Evolutionary conservation across 73 alveolate species (phyloP).

Genomic region (Symbiodinium natans): DNA sequence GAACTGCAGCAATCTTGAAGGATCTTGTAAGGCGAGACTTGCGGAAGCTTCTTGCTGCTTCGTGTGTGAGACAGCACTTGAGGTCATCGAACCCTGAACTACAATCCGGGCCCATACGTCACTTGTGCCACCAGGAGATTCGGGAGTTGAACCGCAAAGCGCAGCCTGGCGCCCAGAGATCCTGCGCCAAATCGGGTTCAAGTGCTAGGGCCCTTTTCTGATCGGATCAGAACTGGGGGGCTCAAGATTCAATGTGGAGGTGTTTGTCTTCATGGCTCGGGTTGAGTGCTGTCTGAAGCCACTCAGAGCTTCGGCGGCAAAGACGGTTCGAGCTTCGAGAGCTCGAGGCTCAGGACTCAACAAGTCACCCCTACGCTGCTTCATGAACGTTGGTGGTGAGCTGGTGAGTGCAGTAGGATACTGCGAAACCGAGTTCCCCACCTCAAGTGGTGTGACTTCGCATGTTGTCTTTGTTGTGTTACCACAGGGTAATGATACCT

Average conservation of each 20-base stretch:
- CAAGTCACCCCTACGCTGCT: too few species aligned
- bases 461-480: too few species aligned
- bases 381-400: too few species aligned
- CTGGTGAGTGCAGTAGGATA: too few species aligned
- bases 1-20: too few species aligned
- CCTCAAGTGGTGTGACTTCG: too few species aligned
- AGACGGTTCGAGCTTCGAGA: neutral
- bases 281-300: neutral
- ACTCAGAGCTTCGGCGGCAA: neutral
- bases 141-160: constrained; percentile 44
- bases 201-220: neutral
- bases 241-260: too few species aligned
- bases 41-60: too few species aligned
- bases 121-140: neutral
- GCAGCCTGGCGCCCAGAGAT: constrained; percentile 21
- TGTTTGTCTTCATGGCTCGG: neutral
- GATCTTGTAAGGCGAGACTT: neutral
- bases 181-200: neutral
- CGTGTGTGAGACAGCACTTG: neutral
- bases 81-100: too few species aligned
- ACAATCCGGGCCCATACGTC: neutral
- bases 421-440: too few species aligned
- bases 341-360: neutral
- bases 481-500: too few species aligned
- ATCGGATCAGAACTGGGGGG: too few species aligned